Evolutionary conservation across 2,329 filamentous ascomycete genomes (phyloP).

Genomic region (Aspergillus glaucus): DNA sequence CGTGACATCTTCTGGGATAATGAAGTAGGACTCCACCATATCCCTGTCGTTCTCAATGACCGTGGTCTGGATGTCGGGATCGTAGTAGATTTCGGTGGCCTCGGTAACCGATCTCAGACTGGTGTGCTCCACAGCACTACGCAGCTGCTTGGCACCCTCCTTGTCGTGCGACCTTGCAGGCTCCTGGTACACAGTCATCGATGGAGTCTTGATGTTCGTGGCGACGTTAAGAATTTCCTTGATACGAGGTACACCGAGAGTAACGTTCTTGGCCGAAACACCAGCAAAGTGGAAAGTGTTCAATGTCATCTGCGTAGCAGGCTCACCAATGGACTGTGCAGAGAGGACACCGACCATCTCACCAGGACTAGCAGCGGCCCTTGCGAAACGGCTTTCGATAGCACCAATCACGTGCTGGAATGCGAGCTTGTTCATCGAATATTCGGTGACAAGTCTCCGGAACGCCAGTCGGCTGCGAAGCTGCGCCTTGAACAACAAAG

Average conservation of each 20-base stretch:
- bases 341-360: constrained; percentile 99
- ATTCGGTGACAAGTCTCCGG: constrained; percentile 81
- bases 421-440: constrained; percentile 81
- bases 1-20: constrained; percentile 79
- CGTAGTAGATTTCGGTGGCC: constrained; percentile 93
- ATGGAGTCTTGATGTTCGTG: constrained; percentile 96
- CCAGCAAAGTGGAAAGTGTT: constrained; percentile 99
- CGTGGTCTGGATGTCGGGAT: constrained; percentile 80
- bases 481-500: constrained; percentile 85
- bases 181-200: constrained; percentile 86
- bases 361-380: constrained; percentile 79
- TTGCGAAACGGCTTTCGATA: constrained; percentile 79
- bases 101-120: constrained; percentile 87
- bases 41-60: constrained; percentile 82
- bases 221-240: constrained; percentile 99
- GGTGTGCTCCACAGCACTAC: constrained; percentile 89
- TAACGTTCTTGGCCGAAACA: constrained; percentile 99
- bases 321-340: constrained; percentile 97
- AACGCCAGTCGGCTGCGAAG: constrained; percentile 84
- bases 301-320: constrained; percentile 97
- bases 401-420: constrained; percentile 91
- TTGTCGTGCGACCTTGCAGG: constrained; percentile 57
- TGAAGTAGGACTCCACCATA: constrained; percentile 94
- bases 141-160: constrained; percentile 75
- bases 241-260: constrained; percentile 94